Evolutionary conservation across 2,329 filamentous ascomycete genomes (phyloP), one percentile per base, ranked within the genome.

Genomic region (Parafenestella ontariensis): DNA sequence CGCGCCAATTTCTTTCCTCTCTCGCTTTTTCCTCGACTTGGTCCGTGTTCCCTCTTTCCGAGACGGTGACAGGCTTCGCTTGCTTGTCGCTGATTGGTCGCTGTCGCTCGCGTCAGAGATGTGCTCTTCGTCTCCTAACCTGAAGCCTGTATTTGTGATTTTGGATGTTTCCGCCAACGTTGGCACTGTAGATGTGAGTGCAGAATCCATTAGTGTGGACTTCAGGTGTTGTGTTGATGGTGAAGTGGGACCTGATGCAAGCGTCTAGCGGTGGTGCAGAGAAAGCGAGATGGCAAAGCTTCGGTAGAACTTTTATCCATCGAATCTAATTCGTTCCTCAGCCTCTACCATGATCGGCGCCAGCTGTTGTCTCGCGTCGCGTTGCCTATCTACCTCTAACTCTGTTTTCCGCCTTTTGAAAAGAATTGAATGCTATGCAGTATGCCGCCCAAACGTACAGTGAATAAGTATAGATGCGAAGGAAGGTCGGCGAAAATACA

Each of bases 1-100:
- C 8, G 63, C 65, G 11, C 63, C 61, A 46, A 68, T 58, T 34
- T 61, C 48, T n/a, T 52, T 58, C 47, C 64, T 58, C 43, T 65
- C 64, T 10, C 31, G 31, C 41, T 63, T 64, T 42, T 52, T 49
- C 46, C 59, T 62, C 42, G 46, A 49, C 52, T 57, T 61, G n/a
- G n/a, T n/a, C n/a, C n/a, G n/a, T 53, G 53, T 46, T 47, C 31
- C 46, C 45, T 17, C 33, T 56, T 58, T 57, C n/a, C n/a, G n/a
- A 45, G 42, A 41, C 47, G 61, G 59, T 45, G 65, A 66, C 21
- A 58, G 47, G 50, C 56, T 62, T 45, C 55, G 61, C 53, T 59
- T 53, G 48, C 61, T 68, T 15, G 50, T 50, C 18, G 59, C 59
- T 62, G 65, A 66, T 66, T 66, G 65, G 63, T 66, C 63, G 31